phyloP scores from a whole-genome alignment of 176 grass and related monocot genomes.

The Ensete ventricosum region DNA sequence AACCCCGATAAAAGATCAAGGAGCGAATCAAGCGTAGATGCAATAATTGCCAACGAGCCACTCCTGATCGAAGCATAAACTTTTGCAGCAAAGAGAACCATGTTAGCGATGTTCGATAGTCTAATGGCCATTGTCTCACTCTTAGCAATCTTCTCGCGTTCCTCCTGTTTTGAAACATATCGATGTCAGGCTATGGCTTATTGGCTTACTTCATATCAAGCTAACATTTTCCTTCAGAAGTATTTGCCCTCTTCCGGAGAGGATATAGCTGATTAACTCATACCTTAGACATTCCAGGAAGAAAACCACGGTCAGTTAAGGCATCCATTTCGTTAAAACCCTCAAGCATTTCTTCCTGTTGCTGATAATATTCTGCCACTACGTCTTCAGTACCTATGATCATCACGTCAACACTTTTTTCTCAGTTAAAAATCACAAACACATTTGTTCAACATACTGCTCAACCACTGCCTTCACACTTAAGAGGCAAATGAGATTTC shows the following conservation, averaged over 20 bases:
- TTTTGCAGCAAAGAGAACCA: slow-evolving; percentile 96
- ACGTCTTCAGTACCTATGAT: slow-evolving; percentile 51
- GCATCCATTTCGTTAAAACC: slow-evolving; percentile 99
- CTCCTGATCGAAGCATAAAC: slow-evolving; percentile 74
- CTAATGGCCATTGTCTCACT: slow-evolving; percentile 73
- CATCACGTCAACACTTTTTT: background rate
- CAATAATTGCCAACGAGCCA: slow-evolving; percentile 74
- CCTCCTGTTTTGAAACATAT: slow-evolving; percentile 40
- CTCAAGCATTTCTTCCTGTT: slow-evolving; percentile 94
- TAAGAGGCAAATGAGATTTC: background rate
- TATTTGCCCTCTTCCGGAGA: background rate
- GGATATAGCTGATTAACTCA: background rate
- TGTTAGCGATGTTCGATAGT: slow-evolving; percentile 83
- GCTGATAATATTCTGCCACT: slow-evolving; percentile 91
- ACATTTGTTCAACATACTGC: background rate
- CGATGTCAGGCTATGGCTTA: background rate
- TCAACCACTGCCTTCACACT: background rate
- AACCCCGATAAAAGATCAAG: slow-evolving; percentile 75
- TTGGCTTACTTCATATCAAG: background rate
- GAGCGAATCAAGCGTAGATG: slow-evolving; percentile 82
- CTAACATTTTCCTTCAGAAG: background rate
- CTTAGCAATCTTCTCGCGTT: slow-evolving; percentile 61
- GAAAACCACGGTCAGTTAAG: slow-evolving; percentile 80
- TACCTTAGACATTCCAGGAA: slow-evolving; percentile 94
- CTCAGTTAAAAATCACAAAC: background rate